These are phyloP conservation scores for Beauveria brongniartii DNA, from an alignment of 2,329 filamentous ascomycete genomes.

Conservation along the genomic window DNA sequence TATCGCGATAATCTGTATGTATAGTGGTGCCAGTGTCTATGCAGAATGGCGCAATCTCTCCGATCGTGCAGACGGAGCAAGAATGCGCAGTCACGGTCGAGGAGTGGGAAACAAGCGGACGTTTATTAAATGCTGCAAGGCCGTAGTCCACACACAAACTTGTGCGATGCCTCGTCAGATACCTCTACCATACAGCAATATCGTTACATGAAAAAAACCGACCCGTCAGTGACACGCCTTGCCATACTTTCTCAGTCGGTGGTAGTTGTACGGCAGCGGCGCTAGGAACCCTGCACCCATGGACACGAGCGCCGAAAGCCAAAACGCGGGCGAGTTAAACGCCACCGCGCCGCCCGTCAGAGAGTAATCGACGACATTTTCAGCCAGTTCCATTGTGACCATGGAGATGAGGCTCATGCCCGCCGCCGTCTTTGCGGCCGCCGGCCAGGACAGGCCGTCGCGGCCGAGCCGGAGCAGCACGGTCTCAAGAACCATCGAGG, in stretches of 20 bases:
- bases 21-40: no score
- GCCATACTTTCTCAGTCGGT: conserved; percentile 38
- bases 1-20: no score
- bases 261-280: conserved; percentile 47
- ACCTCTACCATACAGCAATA: background rate
- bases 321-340: conserved; percentile 40
- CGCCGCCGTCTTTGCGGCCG: conserved; percentile 41
- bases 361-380: conserved; percentile 48
- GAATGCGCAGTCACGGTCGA: background rate
- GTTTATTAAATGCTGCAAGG: background rate
- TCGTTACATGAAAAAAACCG: background rate
- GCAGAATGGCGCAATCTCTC: background rate
- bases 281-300: conserved; percentile 37
- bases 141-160: background rate
- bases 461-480: conserved; percentile 38
- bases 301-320: conserved; percentile 39
- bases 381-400: conserved; percentile 48
- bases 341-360: conserved; percentile 43
- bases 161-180: background rate
- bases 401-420: conserved; percentile 54
- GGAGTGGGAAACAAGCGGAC: background rate
- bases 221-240: conserved; percentile 35
- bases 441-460: conserved; percentile 38
- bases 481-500: conserved; percentile 46
- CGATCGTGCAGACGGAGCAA: background rate